Base-by-base conservation (phyloP, 148 eudicot species). In the Heliamphora exappendiculata region DNA sequence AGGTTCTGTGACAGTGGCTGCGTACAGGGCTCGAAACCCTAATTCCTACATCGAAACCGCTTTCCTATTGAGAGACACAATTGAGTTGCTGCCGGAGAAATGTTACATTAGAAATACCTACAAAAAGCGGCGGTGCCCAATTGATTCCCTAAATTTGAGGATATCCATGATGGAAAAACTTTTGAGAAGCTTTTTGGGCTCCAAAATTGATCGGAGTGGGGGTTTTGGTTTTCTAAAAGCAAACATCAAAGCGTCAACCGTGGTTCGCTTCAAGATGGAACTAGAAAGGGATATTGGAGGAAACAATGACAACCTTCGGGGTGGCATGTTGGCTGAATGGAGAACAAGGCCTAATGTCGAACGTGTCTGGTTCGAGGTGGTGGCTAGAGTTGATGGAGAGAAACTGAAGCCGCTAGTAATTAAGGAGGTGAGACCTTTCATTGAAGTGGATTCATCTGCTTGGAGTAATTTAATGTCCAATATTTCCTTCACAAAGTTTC, bases 391-490 rank as follows among this genome's bases (percentile, higher is more conserved):
- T 42, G 89, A 89, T 29, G 86, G 63, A 5, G 81, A 83, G 19
- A 79, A 73, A 55, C 72, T 90, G 85, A 85, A 83, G 79, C 91
- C 91, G 1, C 24, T 84, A 29, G 33, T 60, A n/a, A 70, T 86
- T 39, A 88, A 86, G 78, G 81, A 83, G 70, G 78, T 80, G 39
- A 82, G 73, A 67, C 89, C 86, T 70, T 74, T 88, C 26, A 37
- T 81, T 9, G 76, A 76, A 37, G 84, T 70, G 14, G 89, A 88
- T 84, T 83, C 93, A 57, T 78, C 73, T 49, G 75, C 91, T 74
- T 90, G 87, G 91, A 90, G 89, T 77, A 75, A 84, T 76, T 60
- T 88, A 20, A 75, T 86, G 78, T 84, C 88, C 34, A 89, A 89
- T 75, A 76, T 90, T 33, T 88, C 93, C 33, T 86, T 86, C 68